Conservation (phyloP, 805 yeast genomes). For the Isabelozyma gotoi region DNA sequence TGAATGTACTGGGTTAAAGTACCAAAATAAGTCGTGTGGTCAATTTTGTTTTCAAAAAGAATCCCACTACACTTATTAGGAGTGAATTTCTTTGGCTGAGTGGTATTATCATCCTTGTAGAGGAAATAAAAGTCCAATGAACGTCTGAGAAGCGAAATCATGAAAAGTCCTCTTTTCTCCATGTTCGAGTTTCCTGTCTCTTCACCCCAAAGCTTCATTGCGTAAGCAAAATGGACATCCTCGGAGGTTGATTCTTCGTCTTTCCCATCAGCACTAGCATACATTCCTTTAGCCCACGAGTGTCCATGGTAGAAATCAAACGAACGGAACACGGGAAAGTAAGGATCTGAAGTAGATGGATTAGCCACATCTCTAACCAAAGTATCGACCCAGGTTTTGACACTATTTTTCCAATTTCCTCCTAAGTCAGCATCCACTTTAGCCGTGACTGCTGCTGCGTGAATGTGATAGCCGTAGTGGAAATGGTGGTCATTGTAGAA, state of each 20-base stretch:
- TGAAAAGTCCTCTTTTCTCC: constrained; percentile 56
- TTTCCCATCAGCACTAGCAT: constrained; percentile 63
- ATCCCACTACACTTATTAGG: constrained; percentile 69
- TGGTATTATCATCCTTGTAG: constrained; percentile 38
- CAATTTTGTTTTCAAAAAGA: constrained; percentile 68
- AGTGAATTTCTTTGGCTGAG: constrained; percentile 51
- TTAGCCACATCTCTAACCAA: constrained; percentile 69
- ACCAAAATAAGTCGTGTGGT: constrained; percentile 74
- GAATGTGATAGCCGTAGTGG: constrained; percentile 28
- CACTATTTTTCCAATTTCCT: constrained; percentile 49
- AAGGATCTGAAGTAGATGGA: constrained; percentile 50
- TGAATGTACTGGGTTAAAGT: constrained; percentile 58
- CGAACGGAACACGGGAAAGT: constrained; percentile 63
- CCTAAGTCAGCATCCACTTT: constrained; percentile 32
- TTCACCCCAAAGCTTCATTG: constrained; percentile 67
- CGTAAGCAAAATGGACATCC: constrained; percentile 69
- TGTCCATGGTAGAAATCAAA: constrained; percentile 78
- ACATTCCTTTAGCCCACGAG: constrained; percentile 72
- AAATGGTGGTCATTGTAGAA: constrained; percentile 35
- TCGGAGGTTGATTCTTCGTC: constrained; percentile 73
- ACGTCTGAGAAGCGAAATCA: constrained; percentile 54
- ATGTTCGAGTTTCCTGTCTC: constrained; percentile 53
- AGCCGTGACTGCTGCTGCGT: constrained; percentile 24
- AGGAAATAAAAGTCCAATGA: constrained; percentile 59
- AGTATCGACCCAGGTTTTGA: constrained; percentile 57